These are phyloP conservation scores for Deinandra increscens DNA, from an alignment of 129 eudicot species.

Conservation along the genomic window DNA sequence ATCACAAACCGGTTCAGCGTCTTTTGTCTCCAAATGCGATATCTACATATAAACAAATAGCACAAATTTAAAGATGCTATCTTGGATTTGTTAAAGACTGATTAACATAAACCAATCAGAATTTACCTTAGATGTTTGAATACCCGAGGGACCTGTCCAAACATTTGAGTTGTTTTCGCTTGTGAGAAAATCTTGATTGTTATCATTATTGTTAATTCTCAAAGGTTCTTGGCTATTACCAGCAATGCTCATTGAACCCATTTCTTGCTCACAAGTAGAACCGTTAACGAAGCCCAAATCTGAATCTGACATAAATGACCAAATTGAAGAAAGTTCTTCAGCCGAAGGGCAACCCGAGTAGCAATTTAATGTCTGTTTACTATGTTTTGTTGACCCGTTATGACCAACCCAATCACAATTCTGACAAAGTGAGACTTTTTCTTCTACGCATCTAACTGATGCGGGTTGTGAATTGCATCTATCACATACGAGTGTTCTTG, in stretches of 20 bases:
- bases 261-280: conserved; percentile 58
- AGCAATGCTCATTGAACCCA: conserved; percentile 62
- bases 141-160: conserved; percentile 22
- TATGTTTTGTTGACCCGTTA: conserved; percentile 44
- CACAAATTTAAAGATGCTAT: conserved; percentile 7
- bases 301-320: conserved; percentile 59
- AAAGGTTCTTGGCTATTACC: conserved; percentile 35
- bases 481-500: conserved; percentile 84
- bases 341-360: conserved; percentile 87
- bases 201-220: conserved; percentile 17
- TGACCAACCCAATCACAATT: conserved; percentile 76
- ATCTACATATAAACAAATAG: conserved; percentile 35
- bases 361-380: conserved; percentile 47
- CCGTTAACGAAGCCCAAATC: conserved; percentile 35
- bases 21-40: conserved; percentile 37
- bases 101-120: conserved; percentile 14
- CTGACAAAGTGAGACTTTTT: conserved; percentile 72
- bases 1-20: conserved; percentile 29
- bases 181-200: conserved; percentile 28
- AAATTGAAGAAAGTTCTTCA: conserved; percentile 52
- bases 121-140: conserved; percentile 30
- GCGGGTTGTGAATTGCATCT: conserved; percentile 80
- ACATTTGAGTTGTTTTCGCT: conserved; percentile 25
- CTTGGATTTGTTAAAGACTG: not conserved
- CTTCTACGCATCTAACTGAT: conserved; percentile 66